These are phyloP conservation scores for Lactifluus echinatus DNA, from an alignment of 768 basidiomycete species.

Conservation along the genomic window DNA sequence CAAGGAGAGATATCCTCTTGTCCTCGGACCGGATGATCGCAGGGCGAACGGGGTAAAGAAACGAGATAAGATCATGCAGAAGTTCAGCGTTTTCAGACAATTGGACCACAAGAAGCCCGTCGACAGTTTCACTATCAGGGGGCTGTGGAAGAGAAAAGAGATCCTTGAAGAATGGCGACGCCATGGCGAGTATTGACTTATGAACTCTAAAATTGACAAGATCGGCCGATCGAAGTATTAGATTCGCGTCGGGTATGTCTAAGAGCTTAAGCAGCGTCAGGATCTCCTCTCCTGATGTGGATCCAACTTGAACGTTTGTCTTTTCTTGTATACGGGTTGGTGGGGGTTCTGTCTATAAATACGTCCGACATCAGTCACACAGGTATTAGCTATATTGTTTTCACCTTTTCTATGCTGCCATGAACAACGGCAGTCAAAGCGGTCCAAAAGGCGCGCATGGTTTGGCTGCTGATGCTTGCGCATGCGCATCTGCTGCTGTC, in stretches of 20 bases:
- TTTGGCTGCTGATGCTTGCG: too few species aligned
- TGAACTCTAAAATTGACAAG: neutral
- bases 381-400: too few species aligned
- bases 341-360: too few species aligned
- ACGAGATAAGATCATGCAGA: neutral
- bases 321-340: too few species aligned
- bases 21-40: neutral
- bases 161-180: neutral
- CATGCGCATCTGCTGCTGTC: too few species aligned
- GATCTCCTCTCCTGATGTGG: too few species aligned
- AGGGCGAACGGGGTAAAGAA: neutral
- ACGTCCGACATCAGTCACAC: too few species aligned
- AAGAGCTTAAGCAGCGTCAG: too few species aligned
- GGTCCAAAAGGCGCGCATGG: too few species aligned
- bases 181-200: neutral
- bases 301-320: neutral
- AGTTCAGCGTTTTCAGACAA: neutral
- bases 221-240: constrained; percentile 2
- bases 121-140: neutral
- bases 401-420: too few species aligned
- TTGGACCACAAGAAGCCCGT: neutral
- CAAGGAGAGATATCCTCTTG: constrained; percentile 1
- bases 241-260: too few species aligned
- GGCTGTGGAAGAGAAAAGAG: neutral
- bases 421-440: too few species aligned